Base-by-base conservation (phyloP, 768 basidiomycete species). In the Hypholoma fasciculare region DNA sequence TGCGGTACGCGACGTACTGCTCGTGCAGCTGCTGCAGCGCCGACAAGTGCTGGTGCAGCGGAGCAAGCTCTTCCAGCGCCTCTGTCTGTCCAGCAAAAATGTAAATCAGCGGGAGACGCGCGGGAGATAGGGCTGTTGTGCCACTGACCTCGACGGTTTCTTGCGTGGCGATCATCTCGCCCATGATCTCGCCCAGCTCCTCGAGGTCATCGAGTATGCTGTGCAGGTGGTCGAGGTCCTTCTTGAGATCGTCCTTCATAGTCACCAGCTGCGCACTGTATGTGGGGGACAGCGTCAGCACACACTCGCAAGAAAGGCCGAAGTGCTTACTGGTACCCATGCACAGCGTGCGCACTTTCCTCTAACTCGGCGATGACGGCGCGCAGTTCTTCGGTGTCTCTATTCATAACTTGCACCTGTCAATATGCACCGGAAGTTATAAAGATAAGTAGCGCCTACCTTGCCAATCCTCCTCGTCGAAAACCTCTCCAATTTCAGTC, bases 321-420 rank as follows among this genome's bases (percentile, higher is more conserved):
- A 42, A 2, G 9, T 19, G 71, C 87, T 63, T 68, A 92, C 91
- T 85, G 78, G 46, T 81, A 75, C 6, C 69, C 70, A 47, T 86
- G 77, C 54, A 92, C 84, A 6, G 76, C 69, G n/a, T 64, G 63
- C 11, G 82, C 75, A 58, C 79, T 77, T 38, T 82, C 82, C 62
- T 92, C 87, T 40, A 94, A 68, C 61, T 94, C 92, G 2, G 75
- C 68, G 73, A 94, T 84, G 52, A 94, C 91, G 4, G 79, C 75
- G 3, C 88, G 88, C 6, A 94, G 75, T 66, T 92, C 91, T 9
- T 88, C 82, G 1, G 89, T 90, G 67, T 94, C 92, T 40, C 90
- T 79, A 62, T 87, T 84, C 87, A 94, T 92, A 27, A 85, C 92
- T 92, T 52, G 17, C 7, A 36, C 54, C 14, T 0, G 49, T 49